phyloP scores from a whole-genome alignment of 176 grass and related monocot genomes.

The Phoenix roebelenii region DNA sequence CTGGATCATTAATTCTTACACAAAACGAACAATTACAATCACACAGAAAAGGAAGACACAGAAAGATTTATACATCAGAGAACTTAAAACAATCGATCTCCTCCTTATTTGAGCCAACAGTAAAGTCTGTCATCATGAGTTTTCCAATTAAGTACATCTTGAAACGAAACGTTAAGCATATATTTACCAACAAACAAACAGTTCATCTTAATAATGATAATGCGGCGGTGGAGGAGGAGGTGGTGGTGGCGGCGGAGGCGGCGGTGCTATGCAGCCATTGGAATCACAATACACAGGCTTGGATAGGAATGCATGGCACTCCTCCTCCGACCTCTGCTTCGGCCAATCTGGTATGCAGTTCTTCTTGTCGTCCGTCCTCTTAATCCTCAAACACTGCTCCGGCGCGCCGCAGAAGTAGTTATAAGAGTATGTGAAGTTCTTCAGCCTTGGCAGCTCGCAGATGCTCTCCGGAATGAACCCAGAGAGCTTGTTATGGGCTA shows the following conservation, averaged over 20 bases:
- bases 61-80: no score
- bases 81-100: no score
- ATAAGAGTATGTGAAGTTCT: slow-evolving; percentile 78
- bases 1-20: no score
- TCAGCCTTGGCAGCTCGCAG: slow-evolving; percentile 54
- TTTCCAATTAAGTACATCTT: no score
- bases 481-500: slow-evolving; percentile 60
- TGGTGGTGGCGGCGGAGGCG: slow-evolving; percentile 23
- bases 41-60: no score
- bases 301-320: slow-evolving; percentile 62
- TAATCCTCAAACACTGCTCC: slow-evolving; percentile 30
- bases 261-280: slow-evolving; percentile 44
- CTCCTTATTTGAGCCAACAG: no score
- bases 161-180: no score
- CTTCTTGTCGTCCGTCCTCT: slow-evolving; percentile 41
- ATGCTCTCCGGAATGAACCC: slow-evolving; percentile 45
- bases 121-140: no score
- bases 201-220: no score
- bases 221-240: background rate
- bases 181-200: no score
- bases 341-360: slow-evolving; percentile 60
- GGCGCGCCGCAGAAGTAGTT: slow-evolving; percentile 78
- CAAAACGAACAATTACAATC: no score
- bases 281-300: slow-evolving; percentile 52
- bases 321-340: slow-evolving; percentile 39